These are phyloP conservation scores for Ailanthus altissimus DNA, from an alignment of 345 rosid genomes.

Conservation along the genomic window DNA sequence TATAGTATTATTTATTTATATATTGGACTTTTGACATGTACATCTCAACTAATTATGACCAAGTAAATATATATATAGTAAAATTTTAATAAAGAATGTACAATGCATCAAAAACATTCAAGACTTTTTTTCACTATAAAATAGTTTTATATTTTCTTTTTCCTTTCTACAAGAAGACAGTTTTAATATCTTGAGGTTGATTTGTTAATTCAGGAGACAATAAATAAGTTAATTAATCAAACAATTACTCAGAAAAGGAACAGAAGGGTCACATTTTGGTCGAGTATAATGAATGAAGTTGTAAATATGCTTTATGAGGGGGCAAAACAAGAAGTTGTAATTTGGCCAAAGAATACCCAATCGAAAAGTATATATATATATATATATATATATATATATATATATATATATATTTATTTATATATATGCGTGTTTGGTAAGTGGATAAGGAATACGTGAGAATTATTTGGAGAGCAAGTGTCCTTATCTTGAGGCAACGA, in stretches of 20 bases:
- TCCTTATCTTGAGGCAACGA: slow-evolving; percentile 27
- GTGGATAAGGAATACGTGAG: slow-evolving; percentile 39
- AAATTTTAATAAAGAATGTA: too few species aligned
- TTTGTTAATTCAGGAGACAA: neutral
- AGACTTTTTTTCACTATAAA: too few species aligned
- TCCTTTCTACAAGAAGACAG: too few species aligned
- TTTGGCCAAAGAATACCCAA: slow-evolving; percentile 9
- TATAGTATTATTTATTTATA: too few species aligned
- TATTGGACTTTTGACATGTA: too few species aligned
- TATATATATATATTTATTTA: too few species aligned
- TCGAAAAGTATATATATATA: slow-evolving; percentile 27
- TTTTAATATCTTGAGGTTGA: too few species aligned
- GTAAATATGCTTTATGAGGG: slow-evolving; percentile 21
- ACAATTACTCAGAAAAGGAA: neutral
- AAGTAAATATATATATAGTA: too few species aligned
- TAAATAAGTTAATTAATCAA: neutral
- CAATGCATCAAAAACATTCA: too few species aligned
- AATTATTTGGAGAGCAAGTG: slow-evolving; percentile 19
- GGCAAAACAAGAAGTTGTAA: slow-evolving; percentile 14
- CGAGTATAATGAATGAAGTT: slow-evolving; percentile 16
- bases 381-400: too few species aligned
- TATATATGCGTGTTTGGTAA: slow-evolving; percentile 20
- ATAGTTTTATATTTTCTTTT: too few species aligned
- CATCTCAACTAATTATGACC: too few species aligned
- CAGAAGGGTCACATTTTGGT: neutral